Conservation (phyloP, 192 early-diverging fungal genomes). For the Diversispora epigaea region DNA sequence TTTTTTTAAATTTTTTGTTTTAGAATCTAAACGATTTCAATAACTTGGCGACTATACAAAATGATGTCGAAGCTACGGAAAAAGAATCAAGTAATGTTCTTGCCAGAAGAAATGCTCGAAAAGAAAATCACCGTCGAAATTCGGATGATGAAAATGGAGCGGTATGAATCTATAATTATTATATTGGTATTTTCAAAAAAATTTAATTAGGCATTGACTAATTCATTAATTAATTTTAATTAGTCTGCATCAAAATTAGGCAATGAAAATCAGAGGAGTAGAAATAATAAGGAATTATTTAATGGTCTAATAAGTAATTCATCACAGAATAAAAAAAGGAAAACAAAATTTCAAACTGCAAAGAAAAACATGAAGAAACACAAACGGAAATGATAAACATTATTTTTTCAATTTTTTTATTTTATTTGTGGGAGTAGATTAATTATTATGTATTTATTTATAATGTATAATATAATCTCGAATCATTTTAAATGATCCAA, state of each 20-base stretch:
- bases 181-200: neutral
- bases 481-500: no score
- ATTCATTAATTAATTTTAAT: conserved; percentile 25
- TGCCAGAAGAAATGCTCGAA: conserved; percentile 41
- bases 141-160: conserved; percentile 36
- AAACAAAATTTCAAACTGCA: neutral
- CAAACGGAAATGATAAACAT: neutral
- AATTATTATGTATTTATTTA: no score
- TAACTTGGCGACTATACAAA: conserved; percentile 48
- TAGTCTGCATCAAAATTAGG: neutral
- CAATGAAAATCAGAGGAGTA: conserved; percentile 19
- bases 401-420: no score
- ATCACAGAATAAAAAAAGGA: conserved; percentile 13
- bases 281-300: conserved; percentile 36
- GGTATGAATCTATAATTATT: neutral
- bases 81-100: conserved; percentile 49
- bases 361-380: conserved; percentile 8
- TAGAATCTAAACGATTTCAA: conserved; percentile 60
- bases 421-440: no score
- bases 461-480: no score
- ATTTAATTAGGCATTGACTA: neutral
- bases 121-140: conserved; percentile 40
- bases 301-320: conserved; percentile 41
- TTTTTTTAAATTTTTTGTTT: conserved; percentile 9
- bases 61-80: conserved; percentile 49